Base-by-base conservation (phyloP, 495 filamentous ascomycete genomes). In the Beverwykella pulmonaria region DNA sequence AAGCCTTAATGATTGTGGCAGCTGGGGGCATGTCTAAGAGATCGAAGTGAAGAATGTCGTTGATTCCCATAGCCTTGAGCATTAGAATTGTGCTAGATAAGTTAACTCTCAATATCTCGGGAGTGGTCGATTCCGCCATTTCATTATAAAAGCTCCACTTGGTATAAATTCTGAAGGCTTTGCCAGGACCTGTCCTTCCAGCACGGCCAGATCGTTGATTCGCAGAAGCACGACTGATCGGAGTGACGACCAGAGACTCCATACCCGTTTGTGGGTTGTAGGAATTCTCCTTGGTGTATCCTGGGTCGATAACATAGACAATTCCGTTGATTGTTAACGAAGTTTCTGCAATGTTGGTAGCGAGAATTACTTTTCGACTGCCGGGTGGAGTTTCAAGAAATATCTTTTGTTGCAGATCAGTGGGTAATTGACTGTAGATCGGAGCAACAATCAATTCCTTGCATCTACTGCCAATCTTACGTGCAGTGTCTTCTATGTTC, bases 281-380 rank as follows among this genome's bases (percentile, higher is more conserved):
- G 15, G 92, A 86, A 74, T 97, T 97, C 74, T 98, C 92, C 75
- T 98, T 98, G 59, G 93, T 92, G 67, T 95, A 96, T 22, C 94
- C 94, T 49, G 86, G 89, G 75, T 98, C 94, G 55, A 98, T 83
- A 19, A 98, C 93, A 72, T 93, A 98, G 50, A 92, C 87, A 66
- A 98, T 91, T 5, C 92, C 92, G 61, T 95, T 90, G 48, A 98
- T 96, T 8, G 94, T 98, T 17, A 98, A 86, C 0, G 90, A 93
- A 20, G 94, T 95, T 79, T 98, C 94, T 34, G 94, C 92, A 66
- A 98, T 97, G 74, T 98, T 98, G 50, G 94, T 98, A 2, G 90
- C 92, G 63, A 98, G 87, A 48, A 98, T 90, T 32, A 97, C 90
- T 75, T 98, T 98, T 15, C 94, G 23, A 87, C 89, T 66, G 92